These are phyloP conservation scores for Phytophthora gonapodyides DNA, from an alignment of 352 stramenopile species.

Conservation along the genomic window DNA sequence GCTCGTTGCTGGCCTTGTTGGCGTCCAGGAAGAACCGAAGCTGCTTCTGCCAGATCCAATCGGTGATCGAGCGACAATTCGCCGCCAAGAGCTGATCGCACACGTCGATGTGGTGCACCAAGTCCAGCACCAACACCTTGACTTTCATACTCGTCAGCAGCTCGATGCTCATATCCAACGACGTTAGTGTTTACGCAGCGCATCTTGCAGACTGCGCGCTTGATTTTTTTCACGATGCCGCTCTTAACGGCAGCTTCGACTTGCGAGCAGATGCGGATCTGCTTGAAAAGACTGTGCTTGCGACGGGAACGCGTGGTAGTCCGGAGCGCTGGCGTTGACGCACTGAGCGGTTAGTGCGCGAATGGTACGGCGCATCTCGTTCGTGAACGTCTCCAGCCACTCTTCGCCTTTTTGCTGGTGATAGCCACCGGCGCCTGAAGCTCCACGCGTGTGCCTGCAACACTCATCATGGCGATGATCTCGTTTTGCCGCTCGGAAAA, in stretches of 20 bases:
- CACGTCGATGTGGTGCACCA: slow-evolving; percentile 96
- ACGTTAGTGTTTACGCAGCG: slow-evolving; percentile 73
- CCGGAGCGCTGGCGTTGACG: slow-evolving; percentile 68
- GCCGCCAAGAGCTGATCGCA: slow-evolving; percentile 86
- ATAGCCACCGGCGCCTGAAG: slow-evolving; percentile 86
- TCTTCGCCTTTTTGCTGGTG: slow-evolving; percentile 91
- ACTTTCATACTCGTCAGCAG: slow-evolving; percentile 93
- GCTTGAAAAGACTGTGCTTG: slow-evolving; percentile 91
- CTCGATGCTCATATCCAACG: slow-evolving; percentile 86
- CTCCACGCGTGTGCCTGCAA: slow-evolving; percentile 79
- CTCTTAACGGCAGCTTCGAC: slow-evolving; percentile 87
- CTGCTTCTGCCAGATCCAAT: slow-evolving; percentile 95
- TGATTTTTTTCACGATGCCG: slow-evolving; percentile 68
- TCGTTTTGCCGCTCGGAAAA: slow-evolving; percentile 84
- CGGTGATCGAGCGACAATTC: slow-evolving; percentile 59
- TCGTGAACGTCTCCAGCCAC: slow-evolving; percentile 92
- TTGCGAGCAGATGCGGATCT: slow-evolving; percentile 92
- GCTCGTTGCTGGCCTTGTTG: slow-evolving; percentile 39
- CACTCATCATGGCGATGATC: slow-evolving; percentile 91
- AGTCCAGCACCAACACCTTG: slow-evolving; percentile 94
- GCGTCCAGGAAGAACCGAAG: slow-evolving; percentile 90
- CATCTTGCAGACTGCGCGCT: slow-evolving; percentile 67
- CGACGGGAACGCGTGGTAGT: slow-evolving; percentile 91
- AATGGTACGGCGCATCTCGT: slow-evolving; percentile 92
- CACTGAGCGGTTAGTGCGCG: slow-evolving; percentile 77